These are phyloP conservation scores for Styphnolobium japonicum DNA, from an alignment of 306 rosid species.

Conservation along the genomic window DNA sequence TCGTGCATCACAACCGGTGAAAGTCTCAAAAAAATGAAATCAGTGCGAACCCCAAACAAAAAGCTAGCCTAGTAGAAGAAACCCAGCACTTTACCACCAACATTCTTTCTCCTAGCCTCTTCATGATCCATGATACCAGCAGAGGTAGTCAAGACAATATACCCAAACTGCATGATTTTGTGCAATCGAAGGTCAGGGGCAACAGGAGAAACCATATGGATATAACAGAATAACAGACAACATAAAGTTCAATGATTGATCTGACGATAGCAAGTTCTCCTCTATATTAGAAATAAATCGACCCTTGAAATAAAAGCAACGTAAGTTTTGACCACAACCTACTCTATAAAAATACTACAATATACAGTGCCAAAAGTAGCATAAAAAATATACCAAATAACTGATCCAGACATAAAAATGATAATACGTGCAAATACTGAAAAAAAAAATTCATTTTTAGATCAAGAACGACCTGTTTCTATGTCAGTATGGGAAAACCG, in stretches of 20 bases:
- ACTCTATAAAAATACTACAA: neutral
- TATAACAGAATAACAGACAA: neutral
- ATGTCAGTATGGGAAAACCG: neutral
- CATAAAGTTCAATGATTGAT: neutral
- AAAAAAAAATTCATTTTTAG: neutral
- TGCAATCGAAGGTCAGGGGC: neutral
- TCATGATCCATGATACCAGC: conserved; percentile 39
- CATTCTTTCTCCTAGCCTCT: conserved; percentile 39
- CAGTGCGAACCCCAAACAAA: neutral
- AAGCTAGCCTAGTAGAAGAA: conserved; percentile 27
- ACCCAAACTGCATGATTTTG: conserved; percentile 28
- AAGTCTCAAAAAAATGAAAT: neutral
- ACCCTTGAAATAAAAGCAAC: neutral
- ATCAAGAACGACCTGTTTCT: neutral
- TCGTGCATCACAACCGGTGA: neutral
- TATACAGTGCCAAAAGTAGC: neutral
- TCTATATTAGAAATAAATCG: neutral
- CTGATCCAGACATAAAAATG: neutral
- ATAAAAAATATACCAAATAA: neutral
- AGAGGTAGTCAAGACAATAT: conserved; percentile 34
- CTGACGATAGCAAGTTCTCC: neutral
- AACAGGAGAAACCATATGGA: neutral
- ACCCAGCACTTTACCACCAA: conserved; percentile 38
- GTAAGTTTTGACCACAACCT: neutral
- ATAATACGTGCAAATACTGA: neutral